A percentile compares a stretch with the other conserved stretches of the same genome.
Evolutionary conservation across 2,329 filamentous ascomycete genomes (phyloP).

Genomic region (Chrysoporthe puriensis): DNA sequence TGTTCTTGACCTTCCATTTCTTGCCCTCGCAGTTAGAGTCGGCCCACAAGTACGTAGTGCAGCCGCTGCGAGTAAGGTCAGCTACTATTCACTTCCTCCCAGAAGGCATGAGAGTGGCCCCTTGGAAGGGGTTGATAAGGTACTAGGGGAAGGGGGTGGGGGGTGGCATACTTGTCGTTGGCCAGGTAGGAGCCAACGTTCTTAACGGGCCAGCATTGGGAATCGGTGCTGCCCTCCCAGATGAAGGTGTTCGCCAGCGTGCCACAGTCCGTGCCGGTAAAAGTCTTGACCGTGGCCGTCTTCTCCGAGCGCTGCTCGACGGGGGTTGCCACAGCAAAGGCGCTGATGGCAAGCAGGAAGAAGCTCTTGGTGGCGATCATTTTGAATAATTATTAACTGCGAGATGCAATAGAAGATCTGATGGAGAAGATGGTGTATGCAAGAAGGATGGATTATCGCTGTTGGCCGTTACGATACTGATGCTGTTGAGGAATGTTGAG

Average conservation of each 20-base stretch:
- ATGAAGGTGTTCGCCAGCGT: not conserved
- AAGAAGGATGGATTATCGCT: not conserved
- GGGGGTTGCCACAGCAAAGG: not conserved
- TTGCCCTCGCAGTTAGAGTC: not conserved
- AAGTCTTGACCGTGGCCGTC: not conserved
- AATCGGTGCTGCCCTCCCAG: not conserved
- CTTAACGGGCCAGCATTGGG: not conserved
- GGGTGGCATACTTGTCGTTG: not conserved
- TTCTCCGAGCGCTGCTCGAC: not conserved
- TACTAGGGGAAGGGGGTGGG: too few species aligned
- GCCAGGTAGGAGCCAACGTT: not conserved
- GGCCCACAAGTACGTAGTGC: not conserved
- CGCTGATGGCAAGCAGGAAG: not conserved
- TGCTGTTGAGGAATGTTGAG: not conserved
- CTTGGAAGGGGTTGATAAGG: not conserved
- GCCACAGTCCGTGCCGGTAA: not conserved
- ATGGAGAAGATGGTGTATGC: not conserved
- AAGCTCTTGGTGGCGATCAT: not conserved
- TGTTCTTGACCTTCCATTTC: not conserved
- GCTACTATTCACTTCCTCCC: not conserved
- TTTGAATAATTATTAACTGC: not conserved
- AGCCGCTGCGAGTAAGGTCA: not conserved
- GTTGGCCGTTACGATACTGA: not conserved
- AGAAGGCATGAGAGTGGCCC: not conserved
- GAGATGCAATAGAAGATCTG: not conserved